Percentiles rank a stretch among this genome's conserved stretches.
phyloP scores from a whole-genome alignment of 306 rosid genomes.

The Chamaecrista fasciculata region DNA sequence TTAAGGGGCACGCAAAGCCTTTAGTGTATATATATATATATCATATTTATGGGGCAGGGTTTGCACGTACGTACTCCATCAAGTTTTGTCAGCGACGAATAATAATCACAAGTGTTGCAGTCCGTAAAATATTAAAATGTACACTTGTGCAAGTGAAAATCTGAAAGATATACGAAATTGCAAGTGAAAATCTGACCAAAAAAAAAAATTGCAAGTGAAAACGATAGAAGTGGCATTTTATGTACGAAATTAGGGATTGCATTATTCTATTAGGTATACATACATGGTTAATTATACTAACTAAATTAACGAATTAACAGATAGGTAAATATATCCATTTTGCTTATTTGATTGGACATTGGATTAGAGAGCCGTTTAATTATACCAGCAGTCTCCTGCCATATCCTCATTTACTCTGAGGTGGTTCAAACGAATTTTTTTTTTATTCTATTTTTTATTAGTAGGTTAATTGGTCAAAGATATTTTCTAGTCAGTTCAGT shows the following conservation, averaged over 20 bases:
- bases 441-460: too few species aligned
- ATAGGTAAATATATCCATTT: background rate
- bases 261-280: background rate
- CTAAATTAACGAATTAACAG: background rate
- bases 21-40: too few species aligned
- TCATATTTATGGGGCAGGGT: background rate
- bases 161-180: too few species aligned
- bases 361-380: background rate
- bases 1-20: too few species aligned
- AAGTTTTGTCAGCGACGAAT: background rate
- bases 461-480: too few species aligned
- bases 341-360: background rate
- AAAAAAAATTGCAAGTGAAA: background rate
- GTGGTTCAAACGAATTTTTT: too few species aligned
- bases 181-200: too few species aligned
- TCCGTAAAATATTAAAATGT: background rate
- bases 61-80: background rate
- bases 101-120: background rate
- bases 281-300: background rate
- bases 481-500: too few species aligned
- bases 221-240: background rate
- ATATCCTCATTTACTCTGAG: background rate
- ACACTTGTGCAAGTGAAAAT: too few species aligned
- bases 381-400: background rate
- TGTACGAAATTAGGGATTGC: background rate